These are phyloP conservation scores for Chlamydomonas applanata DNA, from an alignment of 139 green algal genomes.

Conservation along the genomic window DNA sequence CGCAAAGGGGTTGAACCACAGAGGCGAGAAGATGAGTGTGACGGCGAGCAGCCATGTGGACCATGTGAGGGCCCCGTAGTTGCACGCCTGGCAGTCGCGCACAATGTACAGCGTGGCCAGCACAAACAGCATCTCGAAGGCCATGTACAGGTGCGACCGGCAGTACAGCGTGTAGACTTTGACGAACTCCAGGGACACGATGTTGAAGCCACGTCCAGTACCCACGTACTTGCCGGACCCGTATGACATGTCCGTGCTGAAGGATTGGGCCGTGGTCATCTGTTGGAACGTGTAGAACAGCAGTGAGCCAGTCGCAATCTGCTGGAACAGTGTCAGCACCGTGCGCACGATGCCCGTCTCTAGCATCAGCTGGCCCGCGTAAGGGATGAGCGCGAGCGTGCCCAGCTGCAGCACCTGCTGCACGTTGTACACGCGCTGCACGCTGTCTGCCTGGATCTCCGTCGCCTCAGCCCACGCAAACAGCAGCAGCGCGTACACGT, in stretches of 20 bases:
- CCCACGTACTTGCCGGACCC: slow-evolving; percentile 39
- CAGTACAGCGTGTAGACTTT: slow-evolving; percentile 42
- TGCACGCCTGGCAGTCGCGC: slow-evolving; percentile 20
- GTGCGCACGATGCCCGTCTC: slow-evolving; percentile 39
- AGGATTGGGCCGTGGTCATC: slow-evolving; percentile 16
- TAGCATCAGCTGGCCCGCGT: slow-evolving; percentile 48
- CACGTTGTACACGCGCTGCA: slow-evolving; percentile 46
- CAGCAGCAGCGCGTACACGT: slow-evolving; percentile 47
- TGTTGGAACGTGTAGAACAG: slow-evolving; percentile 61
- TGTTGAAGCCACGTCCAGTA: slow-evolving; percentile 50
- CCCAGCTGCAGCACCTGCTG: slow-evolving; percentile 50
- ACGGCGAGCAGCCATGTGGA: slow-evolving; percentile 42
- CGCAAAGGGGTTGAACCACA: slow-evolving; percentile 55
- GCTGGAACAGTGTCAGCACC: slow-evolving; percentile 27
- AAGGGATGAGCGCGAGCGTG: slow-evolving; percentile 48
- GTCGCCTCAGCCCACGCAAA: slow-evolving; percentile 34
- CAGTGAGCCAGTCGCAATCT: slow-evolving; percentile 33
- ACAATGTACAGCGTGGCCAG: slow-evolving; percentile 36
- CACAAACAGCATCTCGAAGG: slow-evolving; percentile 46
- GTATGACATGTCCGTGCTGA: slow-evolving; percentile 19
- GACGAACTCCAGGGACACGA: slow-evolving; percentile 46
- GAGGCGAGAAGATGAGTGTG: slow-evolving; percentile 38
- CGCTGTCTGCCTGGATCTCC: slow-evolving; percentile 15
- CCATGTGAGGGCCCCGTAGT: slow-evolving; percentile 40
- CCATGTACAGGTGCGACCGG: slow-evolving; percentile 44